These are phyloP conservation scores for Sphagnum fallax DNA, from an alignment of 228 moss, liverwort and hornwort species.

Conservation along the genomic window DNA sequence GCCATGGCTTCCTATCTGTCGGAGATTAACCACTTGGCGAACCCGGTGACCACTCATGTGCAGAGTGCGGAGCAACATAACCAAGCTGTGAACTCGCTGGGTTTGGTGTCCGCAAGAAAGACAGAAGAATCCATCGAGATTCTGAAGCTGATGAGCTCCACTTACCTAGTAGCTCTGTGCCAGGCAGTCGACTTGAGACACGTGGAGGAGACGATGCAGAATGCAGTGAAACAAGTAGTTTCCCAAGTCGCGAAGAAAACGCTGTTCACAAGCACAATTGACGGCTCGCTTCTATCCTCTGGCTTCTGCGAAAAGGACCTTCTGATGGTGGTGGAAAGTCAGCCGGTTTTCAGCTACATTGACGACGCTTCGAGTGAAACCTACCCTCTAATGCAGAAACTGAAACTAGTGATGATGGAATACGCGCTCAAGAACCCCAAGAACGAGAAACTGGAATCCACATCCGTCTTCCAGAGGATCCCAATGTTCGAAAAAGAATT, in stretches of 20 bases:
- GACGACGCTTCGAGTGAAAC: conserved; percentile 23
- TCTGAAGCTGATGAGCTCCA: conserved; percentile 46
- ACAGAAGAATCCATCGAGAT: not conserved
- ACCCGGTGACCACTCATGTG: conserved; percentile 33
- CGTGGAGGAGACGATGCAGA: not conserved
- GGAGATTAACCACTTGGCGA: conserved; percentile 27
- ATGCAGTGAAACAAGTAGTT: conserved; percentile 17
- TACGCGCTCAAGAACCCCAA: conserved; percentile 12
- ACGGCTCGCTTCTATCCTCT: conserved; percentile 9
- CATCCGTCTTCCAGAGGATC: conserved; percentile 9
- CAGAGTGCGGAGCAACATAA: no score
- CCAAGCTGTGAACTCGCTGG: no score
- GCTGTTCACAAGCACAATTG: conserved; percentile 1
- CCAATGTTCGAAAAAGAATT: conserved; percentile 21
- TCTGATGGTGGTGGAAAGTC: conserved; percentile 17
- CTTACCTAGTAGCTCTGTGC: conserved; percentile 39
- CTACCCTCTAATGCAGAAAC: conserved; percentile 40
- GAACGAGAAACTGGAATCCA: not conserved
- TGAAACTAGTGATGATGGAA: conserved; percentile 19
- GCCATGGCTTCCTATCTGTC: conserved; percentile 31
- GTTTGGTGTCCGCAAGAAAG: no score
- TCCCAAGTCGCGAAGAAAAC: conserved; percentile 21
- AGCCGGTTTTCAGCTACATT: conserved; percentile 17
- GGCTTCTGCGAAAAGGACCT: conserved; percentile 36
- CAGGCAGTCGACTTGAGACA: conserved; percentile 53